phyloP scores from a whole-genome alignment of 345 rosid species.

The Orychophragmus violaceus region DNA sequence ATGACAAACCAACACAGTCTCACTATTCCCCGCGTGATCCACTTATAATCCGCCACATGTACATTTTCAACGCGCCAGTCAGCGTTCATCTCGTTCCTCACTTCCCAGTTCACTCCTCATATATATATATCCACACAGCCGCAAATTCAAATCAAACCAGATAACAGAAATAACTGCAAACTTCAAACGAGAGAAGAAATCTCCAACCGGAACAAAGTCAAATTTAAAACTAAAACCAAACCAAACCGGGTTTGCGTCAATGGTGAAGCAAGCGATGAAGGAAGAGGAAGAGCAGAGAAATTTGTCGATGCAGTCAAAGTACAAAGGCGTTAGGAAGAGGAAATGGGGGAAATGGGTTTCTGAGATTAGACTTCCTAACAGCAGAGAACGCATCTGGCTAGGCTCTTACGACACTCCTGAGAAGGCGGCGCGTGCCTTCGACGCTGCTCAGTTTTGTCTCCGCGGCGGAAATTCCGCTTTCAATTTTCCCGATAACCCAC shows the following conservation, averaged over 20 bases:
- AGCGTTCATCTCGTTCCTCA: slow-evolving; percentile 10
- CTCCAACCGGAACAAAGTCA: not conserved
- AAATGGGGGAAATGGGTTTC: slow-evolving; percentile 96
- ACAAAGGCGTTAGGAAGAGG: slow-evolving; percentile 81
- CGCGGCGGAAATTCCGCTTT: slow-evolving; percentile 56
- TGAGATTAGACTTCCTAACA: slow-evolving; percentile 70
- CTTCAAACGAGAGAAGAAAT: not conserved
- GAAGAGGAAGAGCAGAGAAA: slow-evolving; percentile 6
- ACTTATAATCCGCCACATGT: slow-evolving; percentile 2
- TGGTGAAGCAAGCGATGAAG: slow-evolving; percentile 22
- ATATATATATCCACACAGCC: slow-evolving; percentile 11
- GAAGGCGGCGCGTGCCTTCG: slow-evolving; percentile 83
- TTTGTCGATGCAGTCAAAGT: slow-evolving; percentile 34
- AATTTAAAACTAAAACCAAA: not conserved
- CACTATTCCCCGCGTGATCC: slow-evolving; percentile 16
- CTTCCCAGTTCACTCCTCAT: slow-evolving; percentile 2
- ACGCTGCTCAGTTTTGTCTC: slow-evolving; percentile 75
- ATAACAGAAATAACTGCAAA: slow-evolving; percentile 8
- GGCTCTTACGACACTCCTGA: slow-evolving; percentile 74
- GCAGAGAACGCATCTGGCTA: slow-evolving; percentile 83
- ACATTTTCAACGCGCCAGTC: slow-evolving; percentile 14
- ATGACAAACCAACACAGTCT: not conserved
- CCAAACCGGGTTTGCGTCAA: not conserved
- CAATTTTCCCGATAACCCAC: slow-evolving; percentile 71
- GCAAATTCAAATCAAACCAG: slow-evolving; percentile 7